A percentile compares a stretch with the other conserved stretches of the same genome.
Evolutionary conservation across 352 stramenopile species (phyloP).

Genomic region (Phytophthora pini): DNA sequence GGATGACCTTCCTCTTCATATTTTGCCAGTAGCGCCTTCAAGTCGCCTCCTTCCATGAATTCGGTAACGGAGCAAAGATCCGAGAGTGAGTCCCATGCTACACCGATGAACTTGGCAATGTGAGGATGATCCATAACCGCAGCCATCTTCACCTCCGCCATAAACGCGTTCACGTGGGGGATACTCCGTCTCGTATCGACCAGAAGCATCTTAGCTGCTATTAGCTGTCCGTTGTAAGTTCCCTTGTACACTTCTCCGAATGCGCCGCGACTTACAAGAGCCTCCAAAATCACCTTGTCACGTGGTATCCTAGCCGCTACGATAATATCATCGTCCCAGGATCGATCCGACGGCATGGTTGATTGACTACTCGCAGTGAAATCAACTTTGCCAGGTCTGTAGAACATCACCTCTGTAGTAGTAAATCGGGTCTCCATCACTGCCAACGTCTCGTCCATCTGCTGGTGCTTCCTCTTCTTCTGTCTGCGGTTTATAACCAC

Average conservation of each 20-base stretch:
- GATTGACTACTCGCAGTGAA: slow-evolving; percentile 16
- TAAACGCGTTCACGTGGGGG: slow-evolving; percentile 18
- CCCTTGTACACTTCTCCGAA: slow-evolving; percentile 24
- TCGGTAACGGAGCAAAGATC: slow-evolving; percentile 20
- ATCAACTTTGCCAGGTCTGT: slow-evolving; percentile 5
- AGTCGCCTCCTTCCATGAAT: slow-evolving; percentile 25
- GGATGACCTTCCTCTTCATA: slow-evolving; percentile 15
- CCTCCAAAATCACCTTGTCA: slow-evolving; percentile 16
- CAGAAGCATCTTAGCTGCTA: slow-evolving; percentile 18
- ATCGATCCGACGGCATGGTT: slow-evolving; percentile 12
- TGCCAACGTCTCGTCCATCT: slow-evolving; percentile 16
- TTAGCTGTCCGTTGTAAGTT: slow-evolving; percentile 3
- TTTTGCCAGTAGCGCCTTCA: slow-evolving; percentile 5
- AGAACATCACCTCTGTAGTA: not conserved
- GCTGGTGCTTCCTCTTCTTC: slow-evolving; percentile 4
- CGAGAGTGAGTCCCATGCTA: slow-evolving; percentile 22
- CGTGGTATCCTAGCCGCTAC: slow-evolving; percentile 21
- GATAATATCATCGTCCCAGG: slow-evolving; percentile 31
- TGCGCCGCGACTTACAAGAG: slow-evolving; percentile 11
- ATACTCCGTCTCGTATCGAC: slow-evolving; percentile 17
- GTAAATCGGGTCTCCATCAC: slow-evolving; percentile 13
- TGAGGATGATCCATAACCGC: slow-evolving; percentile 21
- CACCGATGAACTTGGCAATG: slow-evolving; percentile 15
- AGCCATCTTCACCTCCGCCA: slow-evolving; percentile 20
- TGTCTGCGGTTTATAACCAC: slow-evolving; percentile 4